phyloP scores from a whole-genome alignment of 768 basidiomycete genomes.

The Imleria badia region DNA sequence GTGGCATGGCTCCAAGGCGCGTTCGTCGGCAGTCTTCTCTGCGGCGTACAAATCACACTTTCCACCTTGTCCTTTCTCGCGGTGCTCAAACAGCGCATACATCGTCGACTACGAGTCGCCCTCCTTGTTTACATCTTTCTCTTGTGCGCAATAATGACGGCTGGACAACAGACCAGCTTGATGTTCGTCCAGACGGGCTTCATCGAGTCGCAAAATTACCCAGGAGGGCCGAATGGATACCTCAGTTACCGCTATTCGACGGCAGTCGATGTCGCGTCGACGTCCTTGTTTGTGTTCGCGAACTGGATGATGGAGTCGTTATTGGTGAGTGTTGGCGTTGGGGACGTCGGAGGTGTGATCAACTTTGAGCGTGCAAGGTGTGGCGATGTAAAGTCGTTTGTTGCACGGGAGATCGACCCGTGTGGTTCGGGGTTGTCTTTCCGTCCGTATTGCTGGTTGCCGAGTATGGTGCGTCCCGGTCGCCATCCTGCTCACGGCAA shows the following conservation, averaged over 20 bases:
- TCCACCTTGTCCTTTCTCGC: constrained; percentile 19
- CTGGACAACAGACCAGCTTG: constrained; percentile 12
- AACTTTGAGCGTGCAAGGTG: constrained; percentile 12
- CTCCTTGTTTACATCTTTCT: constrained; percentile 14
- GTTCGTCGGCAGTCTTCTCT: constrained; percentile 20
- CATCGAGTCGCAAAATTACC: constrained; percentile 6
- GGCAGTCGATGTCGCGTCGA: constrained; percentile 4
- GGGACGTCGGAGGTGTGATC: not conserved
- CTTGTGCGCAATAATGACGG: constrained; percentile 16
- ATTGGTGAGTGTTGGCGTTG: constrained; percentile 13
- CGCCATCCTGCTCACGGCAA: not conserved
- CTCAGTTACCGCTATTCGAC: not conserved
- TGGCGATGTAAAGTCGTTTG: constrained; percentile 24
- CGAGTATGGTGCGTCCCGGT: constrained; percentile 12
- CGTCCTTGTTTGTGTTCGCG: constrained; percentile 13
- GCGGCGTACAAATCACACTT: constrained; percentile 19
- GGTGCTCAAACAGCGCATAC: constrained; percentile 14
- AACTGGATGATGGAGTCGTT: constrained; percentile 25
- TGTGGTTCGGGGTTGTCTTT: constrained; percentile 10
- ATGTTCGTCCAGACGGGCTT: constrained; percentile 19
- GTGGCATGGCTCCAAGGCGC: constrained; percentile 24
- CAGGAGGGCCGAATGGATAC: constrained; percentile 15
- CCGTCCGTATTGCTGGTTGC: constrained; percentile 3
- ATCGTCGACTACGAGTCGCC: constrained; percentile 9
- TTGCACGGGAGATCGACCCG: constrained; percentile 2